Evolutionary conservation across 2,329 filamentous ascomycete genomes (phyloP).

Genomic region (Cytospora paraplurivora): DNA sequence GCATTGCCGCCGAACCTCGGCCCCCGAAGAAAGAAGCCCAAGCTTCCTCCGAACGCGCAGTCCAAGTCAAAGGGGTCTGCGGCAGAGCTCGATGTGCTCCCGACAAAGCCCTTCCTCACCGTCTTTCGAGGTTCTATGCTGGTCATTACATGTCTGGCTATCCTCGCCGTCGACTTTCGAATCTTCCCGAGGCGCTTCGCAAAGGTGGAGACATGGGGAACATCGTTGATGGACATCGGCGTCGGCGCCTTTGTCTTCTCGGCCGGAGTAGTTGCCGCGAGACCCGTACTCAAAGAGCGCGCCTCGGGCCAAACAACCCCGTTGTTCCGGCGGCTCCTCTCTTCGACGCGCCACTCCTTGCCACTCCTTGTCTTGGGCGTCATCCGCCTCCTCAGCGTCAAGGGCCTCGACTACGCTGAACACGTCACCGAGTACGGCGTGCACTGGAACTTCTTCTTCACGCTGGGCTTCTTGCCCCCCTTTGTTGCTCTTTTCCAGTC

Average conservation of each 20-base stretch:
- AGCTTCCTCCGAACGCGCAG: conserved; percentile 48
- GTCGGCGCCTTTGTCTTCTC: conserved; percentile 98
- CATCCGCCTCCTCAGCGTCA: conserved; percentile 83
- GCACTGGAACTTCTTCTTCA: conserved; percentile 99
- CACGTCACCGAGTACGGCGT: conserved; percentile 97
- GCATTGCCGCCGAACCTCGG: conserved; percentile 49
- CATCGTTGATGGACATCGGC: conserved; percentile 97
- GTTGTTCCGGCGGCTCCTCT: conserved; percentile 60
- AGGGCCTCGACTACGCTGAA: conserved; percentile 93
- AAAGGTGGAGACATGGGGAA: conserved; percentile 99
- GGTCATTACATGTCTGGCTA: conserved; percentile 83
- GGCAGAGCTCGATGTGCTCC: conserved; percentile 55
- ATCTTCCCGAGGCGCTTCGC: conserved; percentile 93
- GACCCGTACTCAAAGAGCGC: conserved; percentile 73
- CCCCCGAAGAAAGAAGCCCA: conserved; percentile 51
- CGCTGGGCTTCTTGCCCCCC: conserved; percentile 81
- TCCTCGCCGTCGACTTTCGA: conserved; percentile 94
- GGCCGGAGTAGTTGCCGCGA: conserved; percentile 84
- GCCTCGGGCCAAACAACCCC: conserved; percentile 52
- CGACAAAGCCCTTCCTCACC: conserved; percentile 89
- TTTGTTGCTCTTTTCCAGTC: conserved; percentile 85
- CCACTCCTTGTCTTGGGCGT: conserved; percentile 81
- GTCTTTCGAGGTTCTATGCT: conserved; percentile 91
- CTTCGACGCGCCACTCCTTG: conserved; percentile 76
- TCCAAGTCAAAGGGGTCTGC: conserved; percentile 36